Base-by-base conservation (phyloP, 148 eudicot genomes). In the Rhododendron henanense region DNA sequence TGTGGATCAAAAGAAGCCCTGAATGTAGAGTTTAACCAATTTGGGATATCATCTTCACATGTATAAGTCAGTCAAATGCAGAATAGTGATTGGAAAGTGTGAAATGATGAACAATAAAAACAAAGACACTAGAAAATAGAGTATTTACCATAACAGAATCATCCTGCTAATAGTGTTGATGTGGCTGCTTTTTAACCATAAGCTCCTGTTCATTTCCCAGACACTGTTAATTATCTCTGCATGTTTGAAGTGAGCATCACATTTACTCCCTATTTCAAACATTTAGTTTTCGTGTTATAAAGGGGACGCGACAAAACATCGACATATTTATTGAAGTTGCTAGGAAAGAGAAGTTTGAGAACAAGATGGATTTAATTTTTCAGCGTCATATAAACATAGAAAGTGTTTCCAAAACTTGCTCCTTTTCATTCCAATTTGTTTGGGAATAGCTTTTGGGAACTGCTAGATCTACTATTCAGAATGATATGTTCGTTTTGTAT, bases 181-280 rank as follows among this genome's bases (percentile, higher is more conserved):
- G 84, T 16, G 81, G 8, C 11, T 85, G 87, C 7, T 84, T 87
- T 15, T 86, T 87, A 18, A 57, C 63, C 5, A 85, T 33, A 5
- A 90, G 80, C 41, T 88, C 89, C 13, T 69, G 39, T 51, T 91
- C 90, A 61, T 86, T 53, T 18, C 87, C 91, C 5, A 86, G 80
- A 87, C 85, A 33, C 1, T 55, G 19, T 55, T 55, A 55, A 55
- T 55, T 15, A 55, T 55, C 21, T 55, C 4, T 16, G 61, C 61
- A 16, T 47, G 35, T 33, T 33, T 33, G 35, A 33, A 33, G 35
- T 33, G 10, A 7, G 50, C 50, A 47, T 47, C 11, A 47, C 50
- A 47, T 16, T 55, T 55, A 15, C 59, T 55, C 61, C 21, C 61
- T 16, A 55, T 16, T 16, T 55, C 61, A 15, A 0, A 55, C 61